These are phyloP conservation scores for Ophiostoma novo-ulmi DNA, from an alignment of 2,329 filamentous ascomycete genomes.

Conservation along the genomic window DNA sequence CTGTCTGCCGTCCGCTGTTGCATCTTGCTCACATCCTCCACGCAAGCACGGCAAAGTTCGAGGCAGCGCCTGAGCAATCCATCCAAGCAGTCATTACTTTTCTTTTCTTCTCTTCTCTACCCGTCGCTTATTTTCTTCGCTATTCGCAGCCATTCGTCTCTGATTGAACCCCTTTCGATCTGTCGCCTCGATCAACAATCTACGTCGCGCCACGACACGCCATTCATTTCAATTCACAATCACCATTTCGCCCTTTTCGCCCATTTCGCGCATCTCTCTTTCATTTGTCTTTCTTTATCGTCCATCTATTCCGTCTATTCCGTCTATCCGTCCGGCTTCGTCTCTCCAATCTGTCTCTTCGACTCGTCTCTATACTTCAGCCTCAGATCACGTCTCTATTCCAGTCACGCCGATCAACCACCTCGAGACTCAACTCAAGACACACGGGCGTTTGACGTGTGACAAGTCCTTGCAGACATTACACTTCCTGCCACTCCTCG, in stretches of 20 bases:
- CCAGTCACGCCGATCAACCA: background rate
- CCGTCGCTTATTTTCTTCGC: background rate
- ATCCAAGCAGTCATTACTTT: background rate
- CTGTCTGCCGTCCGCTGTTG: background rate
- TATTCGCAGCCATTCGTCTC: background rate
- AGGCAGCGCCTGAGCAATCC: slow-evolving; percentile 12
- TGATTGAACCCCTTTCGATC: background rate
- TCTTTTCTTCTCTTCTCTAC: background rate
- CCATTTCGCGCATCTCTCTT: background rate
- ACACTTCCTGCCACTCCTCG: background rate
- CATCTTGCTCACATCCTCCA: slow-evolving; percentile 6
- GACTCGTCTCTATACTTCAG: background rate
- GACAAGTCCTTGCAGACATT: background rate
- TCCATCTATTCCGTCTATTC: background rate
- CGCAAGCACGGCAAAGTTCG: slow-evolving; percentile 6
- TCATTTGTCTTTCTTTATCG: background rate
- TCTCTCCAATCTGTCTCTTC: background rate
- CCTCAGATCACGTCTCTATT: background rate
- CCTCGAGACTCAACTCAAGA: background rate
- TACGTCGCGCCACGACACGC: slow-evolving; percentile 2
- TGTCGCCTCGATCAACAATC: background rate
- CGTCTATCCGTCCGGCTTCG: no score
- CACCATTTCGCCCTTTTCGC: background rate
- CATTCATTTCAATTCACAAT: background rate
- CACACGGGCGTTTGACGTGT: slow-evolving; percentile 1